These are phyloP conservation scores for Epichloe aotearoae DNA, from an alignment of 2,329 filamentous ascomycete genomes.

Conservation along the genomic window DNA sequence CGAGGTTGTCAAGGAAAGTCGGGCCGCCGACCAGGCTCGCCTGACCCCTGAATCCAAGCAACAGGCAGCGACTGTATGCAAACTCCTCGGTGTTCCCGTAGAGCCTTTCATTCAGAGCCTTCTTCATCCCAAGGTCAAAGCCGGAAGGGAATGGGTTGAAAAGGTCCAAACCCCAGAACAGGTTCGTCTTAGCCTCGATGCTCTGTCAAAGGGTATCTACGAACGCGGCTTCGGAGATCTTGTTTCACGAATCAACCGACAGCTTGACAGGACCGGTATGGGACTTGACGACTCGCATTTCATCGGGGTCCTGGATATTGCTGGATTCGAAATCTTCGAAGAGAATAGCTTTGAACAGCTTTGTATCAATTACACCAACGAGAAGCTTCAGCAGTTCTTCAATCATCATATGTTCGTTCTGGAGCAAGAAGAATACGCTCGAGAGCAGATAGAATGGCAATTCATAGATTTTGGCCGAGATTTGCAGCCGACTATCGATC, in stretches of 20 bases:
- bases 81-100: slow-evolving; percentile 67
- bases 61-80: slow-evolving; percentile 67
- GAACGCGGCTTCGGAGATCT: slow-evolving; percentile 91
- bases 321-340: slow-evolving; percentile 97
- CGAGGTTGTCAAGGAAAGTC: slow-evolving; percentile 75
- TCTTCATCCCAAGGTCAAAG: slow-evolving; percentile 86
- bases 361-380: slow-evolving; percentile 99
- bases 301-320: slow-evolving; percentile 96
- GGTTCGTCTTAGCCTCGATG: slow-evolving; percentile 78
- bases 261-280: slow-evolving; percentile 75
- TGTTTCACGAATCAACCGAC: slow-evolving; percentile 79
- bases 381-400: slow-evolving; percentile 98
- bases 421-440: slow-evolving; percentile 94
- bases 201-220: slow-evolving; percentile 92
- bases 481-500: slow-evolving; percentile 90
- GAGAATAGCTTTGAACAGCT: slow-evolving; percentile 97
- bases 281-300: slow-evolving; percentile 84
- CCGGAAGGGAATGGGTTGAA: slow-evolving; percentile 94
- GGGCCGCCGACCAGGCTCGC: slow-evolving; percentile 80
- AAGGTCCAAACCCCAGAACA: slow-evolving; percentile 97
- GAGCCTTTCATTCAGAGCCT: slow-evolving; percentile 82
- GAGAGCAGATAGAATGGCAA: slow-evolving; percentile 98
- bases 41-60: slow-evolving; percentile 61
- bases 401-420: slow-evolving; percentile 99
- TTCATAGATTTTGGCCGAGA: slow-evolving; percentile 99